Base-by-base conservation (phyloP, 345 rosid species). In the Salix arbutifolia region DNA sequence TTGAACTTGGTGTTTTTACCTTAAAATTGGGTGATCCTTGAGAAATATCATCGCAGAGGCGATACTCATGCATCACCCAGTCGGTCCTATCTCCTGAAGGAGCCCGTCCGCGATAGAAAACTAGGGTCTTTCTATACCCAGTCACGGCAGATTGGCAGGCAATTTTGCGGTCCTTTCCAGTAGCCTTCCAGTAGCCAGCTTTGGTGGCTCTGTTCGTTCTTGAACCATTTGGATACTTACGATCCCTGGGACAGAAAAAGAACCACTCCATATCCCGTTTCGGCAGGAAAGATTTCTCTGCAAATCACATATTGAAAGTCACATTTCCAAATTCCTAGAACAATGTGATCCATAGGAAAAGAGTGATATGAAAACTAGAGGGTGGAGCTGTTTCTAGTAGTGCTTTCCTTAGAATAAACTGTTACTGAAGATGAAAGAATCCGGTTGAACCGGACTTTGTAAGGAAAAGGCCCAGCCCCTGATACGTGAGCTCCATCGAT, bases 151-250 rank as follows among this genome's bases (percentile, higher is more conserved):
- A 84, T 53, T 87, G 90, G 69, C 94, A 90, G 30, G 78, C 85
- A 23, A 92, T 83, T 87, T 89, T 87, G 69, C 92, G 71, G 87
- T 91, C 95, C 85, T 92, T 95, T 4, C 99, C 97, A 0, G 97
- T 92, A 53, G 98, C 98, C 82, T 94, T 92, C 98, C 96, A 94
- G 72, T 94, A 92, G 48, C 98, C 97, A 65, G 94, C 88, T 79
- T 85, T 89, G 67, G 99, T 95, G 77, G 97, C 97, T 83, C 97
- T 77, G 65, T 95, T 95, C 35, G 96, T 88, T 79, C 96, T 79
- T 6, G 89, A 90, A 28, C 96, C 97, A 75, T 91, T 95, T 0
- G 94, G 96, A 70, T 93, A 90, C 81, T 95, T 93, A 68, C 93
- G 83, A 72, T 95, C 97, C 66, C 97, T 79, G 4, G 90, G 93